phyloP scores from a whole-genome alignment of 2,329 filamentous ascomycete genomes.

The Pezicula radicicola region DNA sequence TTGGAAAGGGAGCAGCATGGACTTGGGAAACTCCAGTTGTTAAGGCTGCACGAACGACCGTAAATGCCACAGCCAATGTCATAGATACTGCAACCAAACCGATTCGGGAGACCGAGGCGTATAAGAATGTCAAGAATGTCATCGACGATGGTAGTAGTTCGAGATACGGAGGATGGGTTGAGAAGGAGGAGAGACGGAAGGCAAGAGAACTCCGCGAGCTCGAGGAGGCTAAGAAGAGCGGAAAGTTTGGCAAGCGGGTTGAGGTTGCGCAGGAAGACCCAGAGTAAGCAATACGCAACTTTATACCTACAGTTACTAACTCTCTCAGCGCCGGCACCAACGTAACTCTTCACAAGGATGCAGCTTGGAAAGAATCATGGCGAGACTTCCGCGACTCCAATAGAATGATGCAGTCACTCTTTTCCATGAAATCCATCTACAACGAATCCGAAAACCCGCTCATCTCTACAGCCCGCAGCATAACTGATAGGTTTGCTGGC shows the following conservation, averaged over 20 bases:
- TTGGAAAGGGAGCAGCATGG: constrained; percentile 91
- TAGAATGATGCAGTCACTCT: constrained; percentile 83
- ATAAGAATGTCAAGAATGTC: constrained; percentile 89
- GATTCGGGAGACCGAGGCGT: constrained; percentile 90
- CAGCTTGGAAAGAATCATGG: constrained; percentile 98
- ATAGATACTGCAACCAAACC: constrained; percentile 95
- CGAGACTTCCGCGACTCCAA: constrained; percentile 88
- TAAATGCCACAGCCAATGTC: constrained; percentile 79
- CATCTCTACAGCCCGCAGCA: constrained; percentile 83
- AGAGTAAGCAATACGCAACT: constrained; percentile 58
- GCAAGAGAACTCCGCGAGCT: constrained; percentile 73
- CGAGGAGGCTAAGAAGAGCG: constrained; percentile 44
- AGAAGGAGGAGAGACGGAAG: constrained; percentile 89
- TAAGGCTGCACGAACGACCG: constrained; percentile 84
- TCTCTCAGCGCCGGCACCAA: constrained; percentile 82
- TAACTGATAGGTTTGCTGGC: constrained; percentile 87
- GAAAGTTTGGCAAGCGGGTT: constrained; percentile 35
- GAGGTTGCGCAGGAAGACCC: constrained; percentile 79
- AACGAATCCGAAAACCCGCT: constrained; percentile 97
- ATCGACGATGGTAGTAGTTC: constrained; percentile 97
- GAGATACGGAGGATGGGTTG: constrained; percentile 92
- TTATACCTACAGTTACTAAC: constrained; percentile 22
- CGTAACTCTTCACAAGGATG: constrained; percentile 92
- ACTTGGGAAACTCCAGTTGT: constrained; percentile 96
- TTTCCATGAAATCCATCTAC: constrained; percentile 82